Evolutionary conservation across 176 grass and related monocot species (phyloP), one percentile per base, ranked within the genome.

Genomic region (Zoysia pacifica): DNA sequence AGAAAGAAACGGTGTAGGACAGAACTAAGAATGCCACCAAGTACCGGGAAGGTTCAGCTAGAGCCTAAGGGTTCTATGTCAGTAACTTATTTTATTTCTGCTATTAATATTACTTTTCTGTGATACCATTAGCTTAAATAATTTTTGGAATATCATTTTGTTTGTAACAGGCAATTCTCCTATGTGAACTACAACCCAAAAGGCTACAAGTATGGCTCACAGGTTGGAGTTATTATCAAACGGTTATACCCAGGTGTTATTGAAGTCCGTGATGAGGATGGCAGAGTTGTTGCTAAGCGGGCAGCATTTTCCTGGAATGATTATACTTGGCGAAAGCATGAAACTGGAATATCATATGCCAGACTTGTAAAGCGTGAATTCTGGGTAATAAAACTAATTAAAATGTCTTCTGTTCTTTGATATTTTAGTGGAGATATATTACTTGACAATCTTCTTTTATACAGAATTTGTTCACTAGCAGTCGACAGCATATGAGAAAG

Each of bases 301-400:
- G 38, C 71, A 1, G 3, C 71, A 42, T 12, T 58, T 2, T 58
- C 71, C n/a, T 73, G 70, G 70, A 73, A 42, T 55, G 70, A 42
- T 56, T 73, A 73, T 42, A 41, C 40, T n/a, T 73, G 50, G 50
- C 18, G 40, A 73, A 55, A n/a, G 14, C 2, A 73, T 19, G 37
- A 1, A n/a, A 3, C 39, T 73, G 70, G 70, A 16, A 16, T 54
- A 0, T 73, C 36, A 2, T 38, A 54, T 73, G 70, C 70, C 13
- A 53, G 13, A 73, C 52, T 16, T 18, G 70, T 73, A 8, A 73
- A 73, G 70, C 13, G 35, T 4, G 36, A 73, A 38, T 73, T 73
- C 3, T 54, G 49, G 70, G 70, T 73, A 73, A 73, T 50, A 13
- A 19, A 19, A 45, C 65, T 67, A 67, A 43, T 6, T 44, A n/a